phyloP scores from a whole-genome alignment of 2,329 filamentous ascomycete genomes.

The Pseudogymnoascus sp. region DNA sequence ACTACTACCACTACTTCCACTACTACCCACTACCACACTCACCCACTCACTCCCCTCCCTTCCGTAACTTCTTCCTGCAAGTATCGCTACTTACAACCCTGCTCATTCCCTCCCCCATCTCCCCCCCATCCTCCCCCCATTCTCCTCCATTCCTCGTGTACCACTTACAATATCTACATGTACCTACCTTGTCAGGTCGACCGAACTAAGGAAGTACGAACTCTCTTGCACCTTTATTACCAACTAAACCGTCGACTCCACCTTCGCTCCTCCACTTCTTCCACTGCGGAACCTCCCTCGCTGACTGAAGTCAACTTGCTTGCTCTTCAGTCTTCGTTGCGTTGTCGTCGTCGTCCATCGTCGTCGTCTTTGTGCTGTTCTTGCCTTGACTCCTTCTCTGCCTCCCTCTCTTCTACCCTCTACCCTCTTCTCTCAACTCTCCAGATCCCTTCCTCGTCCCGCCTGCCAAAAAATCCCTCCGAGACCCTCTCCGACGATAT shows the following conservation, averaged over 20 bases:
- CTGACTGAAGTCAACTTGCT: background rate
- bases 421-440: background rate
- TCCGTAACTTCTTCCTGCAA: no score
- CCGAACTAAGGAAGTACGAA: constrained; percentile 9
- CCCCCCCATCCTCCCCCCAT: background rate
- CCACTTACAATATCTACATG: background rate
- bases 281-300: background rate
- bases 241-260: background rate
- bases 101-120: background rate
- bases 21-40: no score
- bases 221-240: constrained; percentile 6
- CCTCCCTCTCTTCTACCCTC: background rate
- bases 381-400: background rate
- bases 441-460: background rate
- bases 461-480: background rate
- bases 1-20: no score
- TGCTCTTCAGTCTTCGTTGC: background rate
- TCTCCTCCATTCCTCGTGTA: background rate
- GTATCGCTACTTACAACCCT: background rate
- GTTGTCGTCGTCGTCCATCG: background rate
- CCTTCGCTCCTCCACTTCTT: constrained; percentile 2
- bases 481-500: background rate
- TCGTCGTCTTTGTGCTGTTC: background rate
- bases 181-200: constrained; percentile 7
- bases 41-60: no score